phyloP scores from a whole-genome alignment of 305 asterid genomes.

The Solanum chacoense region DNA sequence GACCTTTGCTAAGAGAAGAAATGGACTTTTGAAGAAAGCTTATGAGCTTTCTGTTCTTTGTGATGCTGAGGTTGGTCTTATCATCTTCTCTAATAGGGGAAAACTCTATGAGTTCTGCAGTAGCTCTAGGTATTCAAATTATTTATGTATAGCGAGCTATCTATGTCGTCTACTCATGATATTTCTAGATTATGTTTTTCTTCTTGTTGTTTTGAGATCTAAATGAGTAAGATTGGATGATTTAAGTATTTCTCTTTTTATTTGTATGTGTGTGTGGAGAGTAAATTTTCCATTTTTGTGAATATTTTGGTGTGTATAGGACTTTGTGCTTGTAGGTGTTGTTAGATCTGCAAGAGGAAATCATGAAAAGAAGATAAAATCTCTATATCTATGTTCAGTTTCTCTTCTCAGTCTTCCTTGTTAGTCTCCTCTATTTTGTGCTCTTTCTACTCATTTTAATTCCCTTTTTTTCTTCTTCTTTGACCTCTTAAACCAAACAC shows the following conservation, averaged over 20 bases:
- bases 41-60: constrained; percentile 93
- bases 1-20: constrained; percentile 88
- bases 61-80: constrained; percentile 91
- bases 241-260: constrained; percentile 2
- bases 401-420: neutral
- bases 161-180: neutral
- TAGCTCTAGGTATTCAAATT: constrained; percentile 72
- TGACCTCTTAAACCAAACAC: neutral
- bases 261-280: constrained; percentile 13
- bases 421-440: constrained; percentile 9
- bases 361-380: constrained; percentile 34
- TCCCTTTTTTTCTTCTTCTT: neutral
- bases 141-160: neutral
- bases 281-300: constrained; percentile 67
- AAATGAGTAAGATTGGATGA: neutral
- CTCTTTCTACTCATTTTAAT: constrained; percentile 1
- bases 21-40: constrained; percentile 94
- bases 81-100: constrained; percentile 99
- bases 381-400: constrained; percentile 29
- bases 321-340: constrained; percentile 60
- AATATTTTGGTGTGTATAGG: constrained; percentile 55
- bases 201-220: constrained; percentile 11
- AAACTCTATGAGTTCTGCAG: constrained; percentile 99
- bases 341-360: constrained; percentile 50
- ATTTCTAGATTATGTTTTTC: neutral